Base-by-base conservation (phyloP, 345 rosid genomes). In the Ailanthus altissimus region DNA sequence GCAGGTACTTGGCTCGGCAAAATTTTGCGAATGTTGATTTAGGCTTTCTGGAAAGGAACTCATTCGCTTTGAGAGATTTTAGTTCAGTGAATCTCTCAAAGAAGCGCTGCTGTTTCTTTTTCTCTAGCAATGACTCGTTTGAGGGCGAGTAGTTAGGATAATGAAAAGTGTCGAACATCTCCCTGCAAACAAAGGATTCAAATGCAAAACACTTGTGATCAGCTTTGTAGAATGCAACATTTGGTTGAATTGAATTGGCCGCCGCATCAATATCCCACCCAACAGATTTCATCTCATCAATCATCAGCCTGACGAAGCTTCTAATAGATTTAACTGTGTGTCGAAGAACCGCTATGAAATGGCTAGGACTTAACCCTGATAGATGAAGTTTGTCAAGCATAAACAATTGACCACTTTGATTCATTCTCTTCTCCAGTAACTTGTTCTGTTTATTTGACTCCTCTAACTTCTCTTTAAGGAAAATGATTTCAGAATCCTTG, bases 181-280 rank as follows among this genome's bases (percentile, higher is more conserved):
- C 84, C 73, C 85, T 89, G 84, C 94, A 90, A 42, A 92, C 87
- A 64, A 85, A 96, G 73, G 87, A 85, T 80, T 93, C 98, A 11
- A 96, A 91, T 11, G 93, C 90, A 47, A 84, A 93, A 81, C 98
- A 90, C 67, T 86, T 92, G 40, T 96, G 90, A 45, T 91, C 98
- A 32, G 79, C 81, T 77, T 76, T 92, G 87, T 86, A 87, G 53
- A 86, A 95, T 23, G 74, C 67, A 12, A 87, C 90, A 0, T 77
- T 84, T 0, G 88, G 84, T 23, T 85, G 90, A 8, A 91, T 85
- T 2, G 97, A 84, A 45, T 59, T 74, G 50, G 93, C 97, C 0
- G 97, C 99, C 1, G 85, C 86, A 3, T 86, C 88, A 2, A 90
- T 81, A 81, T 92, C 93, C 99, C 99, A 96, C 11, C 76, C 82